Evolutionary conservation across 192 early-diverging fungal species (phyloP).

Genomic region (Coemansia sp.): DNA sequence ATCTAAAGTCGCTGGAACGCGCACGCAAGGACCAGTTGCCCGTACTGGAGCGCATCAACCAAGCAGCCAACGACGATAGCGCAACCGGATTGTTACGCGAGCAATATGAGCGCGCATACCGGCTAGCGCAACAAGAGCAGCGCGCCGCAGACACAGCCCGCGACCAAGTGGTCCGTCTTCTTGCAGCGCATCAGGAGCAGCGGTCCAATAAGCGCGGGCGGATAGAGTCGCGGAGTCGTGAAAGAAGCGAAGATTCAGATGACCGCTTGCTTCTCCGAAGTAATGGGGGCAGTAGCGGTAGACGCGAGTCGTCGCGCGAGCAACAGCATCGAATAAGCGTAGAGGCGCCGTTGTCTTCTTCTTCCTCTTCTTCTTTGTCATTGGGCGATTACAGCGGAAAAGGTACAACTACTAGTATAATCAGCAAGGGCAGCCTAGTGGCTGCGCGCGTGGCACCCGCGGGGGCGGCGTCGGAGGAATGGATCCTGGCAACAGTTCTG

Average conservation of each 20-base stretch:
- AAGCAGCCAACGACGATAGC: background rate
- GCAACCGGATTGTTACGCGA: background rate
- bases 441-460: constrained; percentile 33
- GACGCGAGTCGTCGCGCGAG: background rate
- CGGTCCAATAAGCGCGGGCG: background rate
- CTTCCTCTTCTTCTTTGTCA: too few species aligned
- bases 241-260: background rate
- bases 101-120: constrained; percentile 2
- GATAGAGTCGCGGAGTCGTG: constrained; percentile 1
- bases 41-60: constrained; percentile 18
- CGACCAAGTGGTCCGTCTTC: constrained; percentile 21
- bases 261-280: too few species aligned
- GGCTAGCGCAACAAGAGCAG: constrained; percentile 30
- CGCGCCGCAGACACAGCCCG: constrained; percentile 24
- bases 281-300: too few species aligned
- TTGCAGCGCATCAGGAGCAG: constrained; percentile 1
- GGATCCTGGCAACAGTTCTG: constrained; percentile 45
- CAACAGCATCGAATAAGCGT: too few species aligned
- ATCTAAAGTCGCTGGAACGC: constrained; percentile 22
- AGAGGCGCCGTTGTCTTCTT: too few species aligned
- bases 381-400: too few species aligned
- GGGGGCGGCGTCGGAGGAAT: constrained; percentile 28
- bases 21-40: constrained; percentile 17
- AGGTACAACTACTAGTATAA: too few species aligned
- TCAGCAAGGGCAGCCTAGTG: constrained; percentile 31